Percentiles rank a stretch among this genome's conserved stretches.
Conservation (phyloP, 805 yeast species). For the Yarrowia sp. region DNA sequence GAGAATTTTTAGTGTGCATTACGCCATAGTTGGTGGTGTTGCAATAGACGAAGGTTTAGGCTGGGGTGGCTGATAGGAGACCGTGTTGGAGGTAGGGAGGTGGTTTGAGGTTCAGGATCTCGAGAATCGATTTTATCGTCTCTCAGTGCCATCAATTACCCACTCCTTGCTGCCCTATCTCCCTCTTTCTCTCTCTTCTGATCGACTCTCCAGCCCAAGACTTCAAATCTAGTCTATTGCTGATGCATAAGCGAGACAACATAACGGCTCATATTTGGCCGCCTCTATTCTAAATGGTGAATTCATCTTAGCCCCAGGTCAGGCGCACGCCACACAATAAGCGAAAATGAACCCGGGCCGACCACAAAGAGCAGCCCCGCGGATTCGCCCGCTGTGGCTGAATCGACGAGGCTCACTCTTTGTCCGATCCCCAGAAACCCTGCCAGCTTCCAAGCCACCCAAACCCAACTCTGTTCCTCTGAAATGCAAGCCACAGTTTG, state of each 20-base stretch:
- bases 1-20: conserved; percentile 24
- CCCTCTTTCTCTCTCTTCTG: background rate
- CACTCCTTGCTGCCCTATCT: background rate
- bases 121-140: no score
- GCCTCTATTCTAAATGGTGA: no score
- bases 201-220: background rate
- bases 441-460: background rate
- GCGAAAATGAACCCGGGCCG: background rate
- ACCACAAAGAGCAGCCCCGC: background rate
- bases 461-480: background rate
- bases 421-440: background rate
- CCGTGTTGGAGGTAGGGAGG: no score
- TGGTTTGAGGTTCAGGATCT: no score
- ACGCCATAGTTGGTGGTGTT: conserved; percentile 3
- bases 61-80: background rate
- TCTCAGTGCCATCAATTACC: no score
- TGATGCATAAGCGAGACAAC: conserved; percentile 18
- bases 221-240: background rate
- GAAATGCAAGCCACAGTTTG: conserved; percentile 16
- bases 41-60: conserved; percentile 8
- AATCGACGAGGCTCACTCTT: background rate
- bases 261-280: background rate
- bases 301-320: background rate
- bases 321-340: background rate
- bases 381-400: background rate